Evolutionary conservation across 78 protist species (phyloP).

Genomic region (Dictyostelium intermedium): DNA sequence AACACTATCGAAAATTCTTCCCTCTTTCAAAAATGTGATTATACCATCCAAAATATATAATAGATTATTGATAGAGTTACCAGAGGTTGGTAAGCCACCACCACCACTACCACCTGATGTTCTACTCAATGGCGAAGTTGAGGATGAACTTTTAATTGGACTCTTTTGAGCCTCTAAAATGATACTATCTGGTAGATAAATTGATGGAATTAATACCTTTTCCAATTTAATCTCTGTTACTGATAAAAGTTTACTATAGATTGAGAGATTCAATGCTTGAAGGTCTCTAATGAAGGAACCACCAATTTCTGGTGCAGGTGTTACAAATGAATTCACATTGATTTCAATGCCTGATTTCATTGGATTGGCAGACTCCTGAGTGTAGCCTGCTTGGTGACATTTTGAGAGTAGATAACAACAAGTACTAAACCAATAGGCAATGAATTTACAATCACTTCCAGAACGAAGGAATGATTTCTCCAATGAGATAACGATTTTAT

Average conservation of each 20-base stretch:
- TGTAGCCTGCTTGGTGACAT: conserved; percentile 41
- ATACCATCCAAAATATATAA: conserved; percentile 5
- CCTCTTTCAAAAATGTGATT: conserved; percentile 20
- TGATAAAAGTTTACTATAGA: conserved; percentile 46
- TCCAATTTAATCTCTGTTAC: conserved; percentile 59
- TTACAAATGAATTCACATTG: neutral
- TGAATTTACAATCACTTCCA: conserved; percentile 68
- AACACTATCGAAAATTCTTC: conserved; percentile 33
- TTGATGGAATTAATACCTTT: conserved; percentile 31
- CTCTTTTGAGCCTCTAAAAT: conserved; percentile 41
- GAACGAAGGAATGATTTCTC: conserved; percentile 53
- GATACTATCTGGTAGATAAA: conserved; percentile 45
- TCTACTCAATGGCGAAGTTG: neutral
- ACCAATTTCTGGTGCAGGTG: conserved; percentile 52
- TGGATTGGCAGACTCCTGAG: conserved; percentile 42
- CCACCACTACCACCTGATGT: no score
- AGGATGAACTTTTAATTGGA: neutral
- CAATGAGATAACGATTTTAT: neutral
- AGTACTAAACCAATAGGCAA: conserved; percentile 66
- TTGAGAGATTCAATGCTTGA: conserved; percentile 10
- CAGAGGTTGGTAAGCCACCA: neutral
- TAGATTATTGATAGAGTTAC: neutral
- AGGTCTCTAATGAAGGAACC: conserved; percentile 61
- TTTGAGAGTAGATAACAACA: conserved; percentile 36
- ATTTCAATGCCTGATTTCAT: conserved; percentile 51